phyloP scores from a whole-genome alignment of 2,329 filamentous ascomycete genomes.

The Phoma sp. region DNA sequence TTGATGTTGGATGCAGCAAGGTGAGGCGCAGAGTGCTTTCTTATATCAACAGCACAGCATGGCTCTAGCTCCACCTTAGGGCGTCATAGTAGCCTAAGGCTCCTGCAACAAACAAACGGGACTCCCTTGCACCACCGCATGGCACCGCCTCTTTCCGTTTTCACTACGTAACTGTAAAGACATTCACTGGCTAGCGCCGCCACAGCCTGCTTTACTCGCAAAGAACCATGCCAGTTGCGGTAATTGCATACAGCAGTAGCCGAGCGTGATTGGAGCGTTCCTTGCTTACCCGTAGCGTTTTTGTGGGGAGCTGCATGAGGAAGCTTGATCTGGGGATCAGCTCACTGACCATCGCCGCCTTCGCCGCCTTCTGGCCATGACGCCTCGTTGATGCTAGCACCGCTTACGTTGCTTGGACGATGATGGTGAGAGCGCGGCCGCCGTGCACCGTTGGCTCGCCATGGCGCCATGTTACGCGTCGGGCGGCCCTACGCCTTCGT shows the following conservation, averaged over 20 bases:
- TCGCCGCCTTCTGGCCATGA: slow-evolving; percentile 21
- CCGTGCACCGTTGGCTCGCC: slow-evolving; percentile 10
- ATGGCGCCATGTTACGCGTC: slow-evolving; percentile 21
- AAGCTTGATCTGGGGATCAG: slow-evolving; percentile 29
- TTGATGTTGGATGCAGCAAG: slow-evolving; percentile 14
- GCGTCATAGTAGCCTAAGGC: slow-evolving; percentile 23
- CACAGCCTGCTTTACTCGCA: slow-evolving; percentile 20
- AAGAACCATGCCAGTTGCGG: slow-evolving; percentile 23
- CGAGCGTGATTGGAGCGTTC: slow-evolving; percentile 23
- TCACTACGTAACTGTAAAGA: slow-evolving; percentile 26
- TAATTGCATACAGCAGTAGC: slow-evolving; percentile 12
- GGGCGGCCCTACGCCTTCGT: slow-evolving; percentile 16
- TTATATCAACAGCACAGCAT: slow-evolving; percentile 26
- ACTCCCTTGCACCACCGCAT: slow-evolving; percentile 21
- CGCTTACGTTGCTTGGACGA: slow-evolving; percentile 25
- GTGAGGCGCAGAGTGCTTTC: slow-evolving; percentile 22
- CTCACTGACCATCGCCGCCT: slow-evolving; percentile 7
- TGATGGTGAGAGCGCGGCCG: slow-evolving; percentile 19
- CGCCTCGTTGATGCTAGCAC: slow-evolving; percentile 23
- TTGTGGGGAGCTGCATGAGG: slow-evolving; percentile 14
- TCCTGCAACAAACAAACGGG: slow-evolving; percentile 34
- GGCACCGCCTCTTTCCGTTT: slow-evolving; percentile 34
- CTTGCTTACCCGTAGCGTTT: slow-evolving; percentile 23
- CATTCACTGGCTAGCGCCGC: slow-evolving; percentile 30
- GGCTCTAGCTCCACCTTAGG: slow-evolving; percentile 17